Conservation (phyloP, 108 stramenopile species). For the Aurantiochytrium sp. region DNA sequence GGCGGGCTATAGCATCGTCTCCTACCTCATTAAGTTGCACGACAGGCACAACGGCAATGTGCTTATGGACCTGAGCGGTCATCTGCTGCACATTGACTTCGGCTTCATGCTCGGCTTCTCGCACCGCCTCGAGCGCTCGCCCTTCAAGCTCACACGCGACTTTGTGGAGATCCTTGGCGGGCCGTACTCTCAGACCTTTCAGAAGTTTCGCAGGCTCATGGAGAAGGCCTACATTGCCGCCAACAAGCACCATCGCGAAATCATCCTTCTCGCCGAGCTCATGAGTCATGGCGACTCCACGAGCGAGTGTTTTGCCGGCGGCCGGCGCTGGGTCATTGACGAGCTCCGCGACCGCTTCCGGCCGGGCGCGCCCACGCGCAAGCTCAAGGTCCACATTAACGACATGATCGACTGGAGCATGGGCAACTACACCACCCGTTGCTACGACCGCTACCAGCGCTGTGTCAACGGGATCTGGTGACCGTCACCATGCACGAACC, state of each 20-base stretch:
- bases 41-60: slow-evolving; percentile 96
- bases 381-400: slow-evolving; percentile 75
- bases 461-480: slow-evolving; percentile 80
- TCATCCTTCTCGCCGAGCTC: slow-evolving; percentile 88
- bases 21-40: slow-evolving; percentile 91
- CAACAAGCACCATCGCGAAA: slow-evolving; percentile 67
- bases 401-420: slow-evolving; percentile 77
- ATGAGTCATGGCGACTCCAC: slow-evolving; percentile 80
- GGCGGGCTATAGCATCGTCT: slow-evolving; percentile 92
- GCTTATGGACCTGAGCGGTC: slow-evolving; percentile 84
- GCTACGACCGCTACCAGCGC: slow-evolving; percentile 91
- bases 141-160: slow-evolving; percentile 97
- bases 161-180: slow-evolving; percentile 92
- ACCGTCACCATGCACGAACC: no score
- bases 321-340: slow-evolving; percentile 60
- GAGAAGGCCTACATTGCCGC: slow-evolving; percentile 79
- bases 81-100: slow-evolving; percentile 97
- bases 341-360: slow-evolving; percentile 75
- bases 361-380: slow-evolving; percentile 71
- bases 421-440: slow-evolving; percentile 87
- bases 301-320: slow-evolving; percentile 72
- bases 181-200: slow-evolving; percentile 46
- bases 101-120: slow-evolving; percentile 96
- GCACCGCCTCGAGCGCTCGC: slow-evolving; percentile 84
- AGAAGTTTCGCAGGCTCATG: slow-evolving; percentile 73